A percentile compares a stretch with the other conserved stretches of the same genome.
These are phyloP conservation scores for Magnaporthiopsis rhizophila DNA, from an alignment of 2,329 filamentous ascomycete genomes.

Conservation along the genomic window DNA sequence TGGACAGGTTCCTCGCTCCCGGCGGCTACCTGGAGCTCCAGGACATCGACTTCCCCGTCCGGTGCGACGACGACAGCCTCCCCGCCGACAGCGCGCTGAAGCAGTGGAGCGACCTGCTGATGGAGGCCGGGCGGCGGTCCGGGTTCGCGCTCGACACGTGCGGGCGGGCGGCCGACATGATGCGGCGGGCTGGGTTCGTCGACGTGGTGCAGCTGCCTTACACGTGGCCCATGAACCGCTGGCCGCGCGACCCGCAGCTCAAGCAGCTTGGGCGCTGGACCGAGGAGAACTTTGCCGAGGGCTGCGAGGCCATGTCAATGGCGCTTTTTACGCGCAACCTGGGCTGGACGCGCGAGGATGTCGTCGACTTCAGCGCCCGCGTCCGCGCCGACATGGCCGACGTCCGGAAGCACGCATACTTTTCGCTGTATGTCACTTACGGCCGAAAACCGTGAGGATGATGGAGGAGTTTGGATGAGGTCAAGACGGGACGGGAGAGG, in stretches of 20 bases:
- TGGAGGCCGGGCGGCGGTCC: conserved; percentile 20
- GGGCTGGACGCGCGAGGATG: conserved; percentile 25
- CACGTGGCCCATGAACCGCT: conserved; percentile 30
- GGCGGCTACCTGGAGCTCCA: conserved; percentile 20
- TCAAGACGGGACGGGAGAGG: too few relatives aligned
- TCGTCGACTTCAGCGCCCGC: conserved; percentile 17
- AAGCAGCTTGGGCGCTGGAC: conserved; percentile 28
- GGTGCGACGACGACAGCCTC: conserved; percentile 22
- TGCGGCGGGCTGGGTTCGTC: conserved; percentile 25
- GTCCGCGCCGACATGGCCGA: conserved; percentile 20
- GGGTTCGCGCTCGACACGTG: conserved; percentile 21
- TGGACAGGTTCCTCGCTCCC: conserved; percentile 14
- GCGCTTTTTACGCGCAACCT: conserved; percentile 28
- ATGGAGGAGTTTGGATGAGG: background rate
- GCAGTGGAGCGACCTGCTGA: conserved; percentile 22
- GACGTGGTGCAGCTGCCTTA: conserved; percentile 22
- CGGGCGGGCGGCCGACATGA: conserved; percentile 19
- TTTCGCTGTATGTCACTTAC: conserved; percentile 20
- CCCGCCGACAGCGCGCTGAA: conserved; percentile 16
- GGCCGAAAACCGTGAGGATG: conserved; percentile 18
- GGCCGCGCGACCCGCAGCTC: conserved; percentile 25
- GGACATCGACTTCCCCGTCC: conserved; percentile 23
- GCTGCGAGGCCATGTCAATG: conserved; percentile 26
- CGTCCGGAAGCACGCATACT: conserved; percentile 20
- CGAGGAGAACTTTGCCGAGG: conserved; percentile 22